Base-by-base conservation (phyloP, 768 basidiomycete species). In the Russula emetica region DNA sequence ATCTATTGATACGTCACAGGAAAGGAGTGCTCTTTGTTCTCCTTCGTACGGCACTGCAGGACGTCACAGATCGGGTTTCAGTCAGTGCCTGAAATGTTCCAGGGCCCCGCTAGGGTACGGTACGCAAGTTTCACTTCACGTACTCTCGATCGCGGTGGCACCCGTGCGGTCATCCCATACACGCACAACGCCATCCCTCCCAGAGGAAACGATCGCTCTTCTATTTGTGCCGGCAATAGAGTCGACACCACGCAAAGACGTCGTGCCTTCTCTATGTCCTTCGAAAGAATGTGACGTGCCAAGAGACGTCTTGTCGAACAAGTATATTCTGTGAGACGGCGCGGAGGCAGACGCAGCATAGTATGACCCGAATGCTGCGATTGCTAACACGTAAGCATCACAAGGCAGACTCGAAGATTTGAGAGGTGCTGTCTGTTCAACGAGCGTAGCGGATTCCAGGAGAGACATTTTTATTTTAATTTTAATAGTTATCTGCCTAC, bases 81-180 rank as follows among this genome's bases (percentile, higher is more conserved):
- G 5, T 78, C 71, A 80, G 78, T 66, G 76, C 77, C 16, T 18
- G 74, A 77, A 64, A 61, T 32, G 36, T 20, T 20, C 14, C 42
- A 14, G n/a, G n/a, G 26, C n/a, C 9, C 56, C 18, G 45, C 28
- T 1, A 50, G 5, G n/a, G 44, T 38, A 16, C 11, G 13, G 36
- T 49, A 57, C 26, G 38, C 50, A 18, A 49, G 34, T 50, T 50
- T 42, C 38, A 10, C 32, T 2, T 34, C 2, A 78, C 86, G 74
- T 70, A 92, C 89, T 82, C 78, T 84, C 82, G 40, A 87, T 79
- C 53, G 79, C 75, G 55, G 79, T 75, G 7, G 80, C 36, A 34
- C 76, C 71, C 40, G 82, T 76, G 61, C 90, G 82, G 60, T 83
- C 82, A 72, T 93, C 91, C 91, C 91, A 93, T 34, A 84, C 78